These are phyloP conservation scores for Juglanconis juglandina DNA, from an alignment of 2,329 filamentous ascomycete genomes.

Conservation along the genomic window DNA sequence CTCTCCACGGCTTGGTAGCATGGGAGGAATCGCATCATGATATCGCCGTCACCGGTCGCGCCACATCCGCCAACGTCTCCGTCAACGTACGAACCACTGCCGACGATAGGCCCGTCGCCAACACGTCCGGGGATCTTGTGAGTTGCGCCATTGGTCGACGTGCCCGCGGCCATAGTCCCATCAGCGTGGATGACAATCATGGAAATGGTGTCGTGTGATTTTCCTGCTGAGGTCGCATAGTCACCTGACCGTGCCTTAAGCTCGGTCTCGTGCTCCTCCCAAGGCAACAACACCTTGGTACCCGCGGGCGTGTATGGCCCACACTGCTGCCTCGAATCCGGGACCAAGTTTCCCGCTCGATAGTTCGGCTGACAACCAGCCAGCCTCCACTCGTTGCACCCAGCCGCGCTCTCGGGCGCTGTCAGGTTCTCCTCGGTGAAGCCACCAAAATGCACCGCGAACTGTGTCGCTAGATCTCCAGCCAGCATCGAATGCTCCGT, in stretches of 20 bases:
- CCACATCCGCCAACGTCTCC: slow-evolving; percentile 52
- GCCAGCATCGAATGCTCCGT: slow-evolving; percentile 48
- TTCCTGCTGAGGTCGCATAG: slow-evolving; percentile 20
- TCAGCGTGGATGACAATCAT: slow-evolving; percentile 43
- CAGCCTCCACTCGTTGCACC: slow-evolving; percentile 42
- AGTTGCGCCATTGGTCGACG: slow-evolving; percentile 52
- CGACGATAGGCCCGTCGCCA: slow-evolving; percentile 52
- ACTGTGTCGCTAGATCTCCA: slow-evolving; percentile 51
- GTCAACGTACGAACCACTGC: slow-evolving; percentile 54
- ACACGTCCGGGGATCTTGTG: slow-evolving; percentile 55
- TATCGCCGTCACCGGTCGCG: slow-evolving; percentile 54
- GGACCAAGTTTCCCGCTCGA: slow-evolving; percentile 39
- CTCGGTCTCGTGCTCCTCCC: neutral
- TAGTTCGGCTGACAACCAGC: slow-evolving; percentile 49
- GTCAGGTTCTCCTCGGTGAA: slow-evolving; percentile 42
- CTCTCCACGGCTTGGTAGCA: slow-evolving; percentile 57
- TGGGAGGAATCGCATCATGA: slow-evolving; percentile 56
- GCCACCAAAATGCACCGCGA: slow-evolving; percentile 47
- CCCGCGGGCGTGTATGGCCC: slow-evolving; percentile 43
- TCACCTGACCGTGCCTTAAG: neutral
- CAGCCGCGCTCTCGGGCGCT: slow-evolving; percentile 36
- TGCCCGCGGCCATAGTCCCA: slow-evolving; percentile 51
- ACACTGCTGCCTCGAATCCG: slow-evolving; percentile 39
- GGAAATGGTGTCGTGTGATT: slow-evolving; percentile 52
- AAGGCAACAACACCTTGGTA: slow-evolving; percentile 14